phyloP scores from a whole-genome alignment of 495 filamentous ascomycete species.

The Corynascus novoguineensis region DNA sequence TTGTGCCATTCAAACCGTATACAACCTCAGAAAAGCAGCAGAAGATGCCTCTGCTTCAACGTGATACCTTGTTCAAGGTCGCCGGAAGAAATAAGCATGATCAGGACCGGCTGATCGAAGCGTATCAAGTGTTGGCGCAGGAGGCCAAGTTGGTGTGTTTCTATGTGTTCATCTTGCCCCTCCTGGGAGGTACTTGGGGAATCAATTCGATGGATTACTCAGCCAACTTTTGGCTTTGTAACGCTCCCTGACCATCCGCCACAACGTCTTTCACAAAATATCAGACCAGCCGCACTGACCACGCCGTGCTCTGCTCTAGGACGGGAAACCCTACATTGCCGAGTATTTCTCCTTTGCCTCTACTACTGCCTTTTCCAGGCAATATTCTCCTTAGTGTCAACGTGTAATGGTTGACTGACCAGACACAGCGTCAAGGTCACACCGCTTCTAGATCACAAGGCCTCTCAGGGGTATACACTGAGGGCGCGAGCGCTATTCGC shows the following conservation, averaged over 20 bases:
- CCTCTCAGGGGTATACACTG: constrained; percentile 60
- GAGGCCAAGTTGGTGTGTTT: constrained; percentile 28
- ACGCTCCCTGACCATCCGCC: too few species aligned
- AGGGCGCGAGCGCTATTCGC: constrained; percentile 55
- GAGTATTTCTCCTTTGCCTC: constrained; percentile 10
- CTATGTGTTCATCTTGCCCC: too few species aligned
- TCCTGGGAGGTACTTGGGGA: too few species aligned
- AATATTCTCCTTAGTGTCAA: not conserved
- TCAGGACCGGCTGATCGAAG: constrained; percentile 30
- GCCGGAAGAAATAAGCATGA: constrained; percentile 25
- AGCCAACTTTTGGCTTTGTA: too few species aligned
- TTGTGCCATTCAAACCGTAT: too few species aligned
- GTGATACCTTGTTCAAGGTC: constrained; percentile 39
- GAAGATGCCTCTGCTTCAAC: constrained; percentile 18
- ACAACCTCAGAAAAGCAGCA: too few species aligned
- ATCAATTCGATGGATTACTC: too few species aligned
- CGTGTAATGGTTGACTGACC: not conserved
- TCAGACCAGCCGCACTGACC: not conserved
- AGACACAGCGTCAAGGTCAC: constrained; percentile 36
- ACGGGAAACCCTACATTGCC: constrained; percentile 63
- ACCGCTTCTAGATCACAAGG: constrained; percentile 45
- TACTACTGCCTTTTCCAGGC: not conserved
- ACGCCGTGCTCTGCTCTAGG: constrained; percentile 33
- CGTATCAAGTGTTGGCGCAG: constrained; percentile 24
- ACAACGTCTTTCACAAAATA: too few species aligned